A percentile compares a stretch with the other conserved stretches of the same genome.
Conservation (phyloP, 2,329 filamentous ascomycete species). For the Nothophaeocryptopus gaeumannii region DNA sequence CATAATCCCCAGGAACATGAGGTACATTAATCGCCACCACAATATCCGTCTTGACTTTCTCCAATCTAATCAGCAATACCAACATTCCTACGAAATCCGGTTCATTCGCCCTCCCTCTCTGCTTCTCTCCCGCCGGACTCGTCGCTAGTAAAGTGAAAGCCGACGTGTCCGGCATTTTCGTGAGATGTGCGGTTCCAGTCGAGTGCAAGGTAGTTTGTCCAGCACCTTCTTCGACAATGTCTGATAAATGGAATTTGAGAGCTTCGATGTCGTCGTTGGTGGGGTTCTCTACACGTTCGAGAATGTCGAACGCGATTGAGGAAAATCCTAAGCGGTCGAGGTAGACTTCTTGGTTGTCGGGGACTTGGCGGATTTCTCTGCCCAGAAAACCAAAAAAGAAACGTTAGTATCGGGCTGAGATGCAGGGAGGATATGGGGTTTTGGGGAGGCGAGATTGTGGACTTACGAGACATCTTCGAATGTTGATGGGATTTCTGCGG, state of each 20-base stretch:
- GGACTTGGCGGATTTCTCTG: slow-evolving; percentile 71
- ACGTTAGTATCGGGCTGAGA: background rate
- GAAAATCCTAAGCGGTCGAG: slow-evolving; percentile 81
- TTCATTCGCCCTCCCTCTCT: slow-evolving; percentile 46
- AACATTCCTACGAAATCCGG: slow-evolving; percentile 63
- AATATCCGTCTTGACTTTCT: slow-evolving; percentile 73
- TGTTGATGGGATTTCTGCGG: slow-evolving; percentile 63
- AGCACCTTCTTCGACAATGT: slow-evolving; percentile 38
- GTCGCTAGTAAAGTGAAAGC: slow-evolving; percentile 68
- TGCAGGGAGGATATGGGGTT: background rate
- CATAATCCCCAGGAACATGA: slow-evolving; percentile 71
- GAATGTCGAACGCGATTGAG: slow-evolving; percentile 86
- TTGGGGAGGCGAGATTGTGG: background rate
- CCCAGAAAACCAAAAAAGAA: background rate
- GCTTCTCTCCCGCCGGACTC: slow-evolving; percentile 42
- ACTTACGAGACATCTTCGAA: slow-evolving; percentile 72
- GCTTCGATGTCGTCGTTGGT: slow-evolving; percentile 68
- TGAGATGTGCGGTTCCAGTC: background rate
- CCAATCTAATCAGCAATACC: slow-evolving; percentile 73
- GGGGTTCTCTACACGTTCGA: slow-evolving; percentile 68
- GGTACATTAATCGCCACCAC: slow-evolving; percentile 86
- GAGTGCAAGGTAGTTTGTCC: background rate
- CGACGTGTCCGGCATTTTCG: slow-evolving; percentile 51
- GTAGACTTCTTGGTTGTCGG: slow-evolving; percentile 89
- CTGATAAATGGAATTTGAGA: slow-evolving; percentile 49